A percentile compares a stretch with the other conserved stretches of the same genome.
phyloP scores from a whole-genome alignment of 2,329 filamentous ascomycete genomes.

The Alternaria infectoria region DNA sequence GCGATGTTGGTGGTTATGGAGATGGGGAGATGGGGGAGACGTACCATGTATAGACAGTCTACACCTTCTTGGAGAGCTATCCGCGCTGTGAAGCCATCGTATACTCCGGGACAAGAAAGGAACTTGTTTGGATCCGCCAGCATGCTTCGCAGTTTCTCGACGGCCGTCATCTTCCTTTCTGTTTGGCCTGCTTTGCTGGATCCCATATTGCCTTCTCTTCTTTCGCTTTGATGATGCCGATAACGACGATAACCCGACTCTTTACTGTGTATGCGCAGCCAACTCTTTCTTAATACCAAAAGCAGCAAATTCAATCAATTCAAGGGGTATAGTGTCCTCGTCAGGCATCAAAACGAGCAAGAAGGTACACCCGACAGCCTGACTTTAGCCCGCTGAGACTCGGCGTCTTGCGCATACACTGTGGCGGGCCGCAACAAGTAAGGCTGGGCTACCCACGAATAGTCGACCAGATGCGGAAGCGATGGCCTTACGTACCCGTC shows the following conservation, averaged over 20 bases:
- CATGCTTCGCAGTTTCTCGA: constrained; percentile 41
- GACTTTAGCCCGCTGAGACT: constrained; percentile 5
- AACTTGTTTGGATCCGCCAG: constrained; percentile 41
- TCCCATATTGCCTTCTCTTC: constrained; percentile 12
- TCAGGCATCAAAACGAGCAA: neutral
- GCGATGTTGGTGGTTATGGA: neutral
- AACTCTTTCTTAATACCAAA: neutral
- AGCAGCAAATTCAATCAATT: neutral
- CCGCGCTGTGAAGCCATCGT: constrained; percentile 70
- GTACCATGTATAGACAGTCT: constrained; percentile 71
- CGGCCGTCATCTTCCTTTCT: constrained; percentile 27
- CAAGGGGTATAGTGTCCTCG: neutral
- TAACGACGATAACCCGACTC: neutral
- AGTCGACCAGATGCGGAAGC: neutral
- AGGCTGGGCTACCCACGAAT: neutral
- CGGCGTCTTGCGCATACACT: constrained; percentile 9
- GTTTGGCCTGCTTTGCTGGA: constrained; percentile 7
- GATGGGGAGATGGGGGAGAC: constrained; percentile 12
- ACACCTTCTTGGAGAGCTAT: constrained; percentile 69
- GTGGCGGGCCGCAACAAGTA: neutral
- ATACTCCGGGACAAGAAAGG: constrained; percentile 69
- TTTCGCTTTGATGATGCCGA: neutral
- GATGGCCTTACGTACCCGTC: neutral
- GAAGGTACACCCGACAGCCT: neutral
- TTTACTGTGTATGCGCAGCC: neutral